Percentiles rank a stretch among this genome's conserved stretches.
Conservation (phyloP, 345 rosid genomes). For the Salix dunnii region DNA sequence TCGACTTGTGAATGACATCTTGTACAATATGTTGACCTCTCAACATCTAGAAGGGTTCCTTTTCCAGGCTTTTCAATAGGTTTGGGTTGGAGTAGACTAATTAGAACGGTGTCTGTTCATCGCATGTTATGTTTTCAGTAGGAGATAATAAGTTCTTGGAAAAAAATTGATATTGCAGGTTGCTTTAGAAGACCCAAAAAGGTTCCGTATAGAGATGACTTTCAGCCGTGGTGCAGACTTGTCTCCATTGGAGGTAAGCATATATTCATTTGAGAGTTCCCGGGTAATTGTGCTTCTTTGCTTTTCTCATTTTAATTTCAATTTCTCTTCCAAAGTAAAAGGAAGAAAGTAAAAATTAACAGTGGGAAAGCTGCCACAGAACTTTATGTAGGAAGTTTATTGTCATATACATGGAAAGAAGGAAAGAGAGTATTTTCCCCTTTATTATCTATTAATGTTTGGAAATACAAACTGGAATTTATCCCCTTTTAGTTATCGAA, state of each 20-base stretch:
- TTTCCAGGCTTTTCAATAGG: conserved; percentile 6
- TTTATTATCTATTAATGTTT: background rate
- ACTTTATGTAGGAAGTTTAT: background rate
- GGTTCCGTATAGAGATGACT: conserved; percentile 86
- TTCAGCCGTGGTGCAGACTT: conserved; percentile 98
- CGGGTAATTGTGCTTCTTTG: background rate
- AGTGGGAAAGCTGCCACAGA: background rate
- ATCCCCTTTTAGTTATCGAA: no score
- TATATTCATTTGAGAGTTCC: background rate
- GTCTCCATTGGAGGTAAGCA: conserved; percentile 80
- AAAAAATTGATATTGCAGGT: conserved; percentile 41
- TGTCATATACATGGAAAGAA: background rate
- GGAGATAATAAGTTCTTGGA: background rate
- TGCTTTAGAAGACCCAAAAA: conserved; percentile 74
- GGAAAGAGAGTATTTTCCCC: background rate
- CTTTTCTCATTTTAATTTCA: background rate
- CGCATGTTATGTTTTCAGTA: background rate
- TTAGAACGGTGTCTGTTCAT: background rate
- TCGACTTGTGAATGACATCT: background rate
- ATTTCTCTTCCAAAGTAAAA: background rate
- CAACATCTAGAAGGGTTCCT: background rate
- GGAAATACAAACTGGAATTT: background rate
- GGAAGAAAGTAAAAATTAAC: background rate
- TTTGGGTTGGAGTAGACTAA: background rate
- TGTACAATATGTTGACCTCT: background rate